Evolutionary conservation across 257 asterid genomes (phyloP), one percentile per base, ranked within the genome.

Genomic region (Gardenia jasminoides): DNA sequence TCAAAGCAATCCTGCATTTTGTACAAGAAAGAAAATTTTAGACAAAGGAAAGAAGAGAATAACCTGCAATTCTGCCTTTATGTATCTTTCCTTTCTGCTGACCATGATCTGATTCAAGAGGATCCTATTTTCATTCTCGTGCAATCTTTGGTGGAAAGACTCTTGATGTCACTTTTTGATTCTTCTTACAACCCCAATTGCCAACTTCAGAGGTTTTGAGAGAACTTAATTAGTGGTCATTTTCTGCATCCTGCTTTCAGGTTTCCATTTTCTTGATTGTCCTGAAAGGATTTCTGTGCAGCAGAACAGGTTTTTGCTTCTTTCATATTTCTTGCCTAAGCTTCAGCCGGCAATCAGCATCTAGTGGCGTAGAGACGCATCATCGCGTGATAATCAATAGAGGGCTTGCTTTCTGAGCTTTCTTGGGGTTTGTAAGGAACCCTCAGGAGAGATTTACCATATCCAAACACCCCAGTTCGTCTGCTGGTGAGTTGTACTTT

Each of bases 21-120:
- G 44, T 7, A 22, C 7, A 36, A 36, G 28, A 67, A 19, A 67
- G 28, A 67, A 67, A 10, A 48, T 16, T 17, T 4, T 7, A 16
- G 20, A 39, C 3, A 58, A 58, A 24, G 3, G 36, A 36, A 54
- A 61, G 3, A 7, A 48, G 26, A 74, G 33, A 75, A 43, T 7
- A 43, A n/a, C 22, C 4, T 16, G 30, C 52, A 66, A 41, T 67
- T 44, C 30, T 50, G 67, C 41, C 39, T 17, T 36, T 52, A 54
- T 13, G 50, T 52, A 52, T 78, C 62, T 50, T 72, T 31, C 33
- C 16, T 68, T 77, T 62, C 75, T 71, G 70, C 54, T 47, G 62
- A 78, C 62, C 59, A 44, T 54, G 72, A 16, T 13, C 69, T 62
- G 65, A 76, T 78, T 76, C 80, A 69, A 75, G 65, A 33, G 73